A percentile compares a stretch with the other conserved stretches of the same genome.
Evolutionary conservation across 179 eudicot genomes (phyloP).

Genomic region (Silene noctiflora): DNA sequence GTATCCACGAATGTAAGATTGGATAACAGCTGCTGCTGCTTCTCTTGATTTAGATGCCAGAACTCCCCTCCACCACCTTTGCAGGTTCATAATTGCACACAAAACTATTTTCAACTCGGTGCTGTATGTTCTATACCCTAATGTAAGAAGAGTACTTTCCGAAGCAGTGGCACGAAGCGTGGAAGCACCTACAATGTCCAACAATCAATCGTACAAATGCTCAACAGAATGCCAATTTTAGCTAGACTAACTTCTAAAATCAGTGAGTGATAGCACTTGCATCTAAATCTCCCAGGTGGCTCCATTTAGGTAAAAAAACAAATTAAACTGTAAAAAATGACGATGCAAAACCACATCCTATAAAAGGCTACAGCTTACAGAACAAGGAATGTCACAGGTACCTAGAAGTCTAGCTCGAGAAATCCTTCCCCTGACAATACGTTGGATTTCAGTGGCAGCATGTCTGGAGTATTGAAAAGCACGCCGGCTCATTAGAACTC

Average conservation of each 20-base stretch:
- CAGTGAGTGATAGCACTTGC: background rate
- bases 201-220: conserved; percentile 18
- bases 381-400: conserved; percentile 14
- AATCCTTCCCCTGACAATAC: conserved; percentile 58
- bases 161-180: conserved; percentile 24
- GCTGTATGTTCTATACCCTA: conserved; percentile 26
- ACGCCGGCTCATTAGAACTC: conserved; percentile 32
- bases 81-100: conserved; percentile 56
- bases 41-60: conserved; percentile 29
- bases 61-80: conserved; percentile 77
- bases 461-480: conserved; percentile 32
- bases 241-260: background rate
- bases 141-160: conserved; percentile 4
- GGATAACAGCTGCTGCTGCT: conserved; percentile 55
- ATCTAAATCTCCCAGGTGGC: background rate
- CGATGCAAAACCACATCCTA: background rate
- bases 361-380: conserved; percentile 1
- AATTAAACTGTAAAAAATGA: background rate
- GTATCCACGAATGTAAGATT: conserved; percentile 62
- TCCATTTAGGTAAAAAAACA: background rate
- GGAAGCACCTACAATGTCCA: conserved; percentile 28
- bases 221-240: background rate
- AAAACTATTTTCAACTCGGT: conserved; percentile 37
- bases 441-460: conserved; percentile 72
- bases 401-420: conserved; percentile 64